phyloP scores from a whole-genome alignment of 139 green algal species.

The Coccomyxa sp. region DNA sequence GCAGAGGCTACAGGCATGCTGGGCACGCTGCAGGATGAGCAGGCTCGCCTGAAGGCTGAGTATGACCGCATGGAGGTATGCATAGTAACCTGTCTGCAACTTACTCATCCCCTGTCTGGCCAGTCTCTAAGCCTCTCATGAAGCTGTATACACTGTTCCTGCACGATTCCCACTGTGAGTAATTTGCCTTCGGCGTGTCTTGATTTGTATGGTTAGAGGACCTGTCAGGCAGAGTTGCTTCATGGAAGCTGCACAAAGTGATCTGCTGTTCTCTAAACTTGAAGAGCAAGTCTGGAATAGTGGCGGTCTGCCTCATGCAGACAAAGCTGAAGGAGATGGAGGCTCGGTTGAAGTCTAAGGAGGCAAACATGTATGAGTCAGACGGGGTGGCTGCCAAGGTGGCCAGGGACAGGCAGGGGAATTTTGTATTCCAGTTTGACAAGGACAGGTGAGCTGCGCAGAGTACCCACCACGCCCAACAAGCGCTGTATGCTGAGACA shows the following conservation, averaged over 20 bases:
- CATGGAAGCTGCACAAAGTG: background rate
- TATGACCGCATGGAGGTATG: constrained; percentile 49
- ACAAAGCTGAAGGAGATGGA: constrained; percentile 46
- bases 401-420: background rate
- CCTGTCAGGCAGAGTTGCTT: background rate
- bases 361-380: background rate
- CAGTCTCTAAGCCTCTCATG: background rate
- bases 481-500: no score
- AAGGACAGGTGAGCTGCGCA: background rate
- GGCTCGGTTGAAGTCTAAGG: constrained; percentile 22
- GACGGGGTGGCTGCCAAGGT: background rate
- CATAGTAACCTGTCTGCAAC: background rate
- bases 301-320: background rate
- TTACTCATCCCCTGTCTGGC: background rate
- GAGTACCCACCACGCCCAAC: no score
- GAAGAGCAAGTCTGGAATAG: background rate
- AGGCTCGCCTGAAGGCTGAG: constrained; percentile 41
- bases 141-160: background rate
- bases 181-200: background rate
- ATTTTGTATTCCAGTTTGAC: background rate
- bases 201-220: background rate
- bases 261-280: background rate
- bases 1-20: constrained; percentile 11
- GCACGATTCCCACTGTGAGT: background rate
- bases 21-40: constrained; percentile 26